Evolutionary conservation across 1,284 basidiomycete species (phyloP), one percentile per base, ranked within the genome.

Genomic region (Vanrija humicola): DNA sequence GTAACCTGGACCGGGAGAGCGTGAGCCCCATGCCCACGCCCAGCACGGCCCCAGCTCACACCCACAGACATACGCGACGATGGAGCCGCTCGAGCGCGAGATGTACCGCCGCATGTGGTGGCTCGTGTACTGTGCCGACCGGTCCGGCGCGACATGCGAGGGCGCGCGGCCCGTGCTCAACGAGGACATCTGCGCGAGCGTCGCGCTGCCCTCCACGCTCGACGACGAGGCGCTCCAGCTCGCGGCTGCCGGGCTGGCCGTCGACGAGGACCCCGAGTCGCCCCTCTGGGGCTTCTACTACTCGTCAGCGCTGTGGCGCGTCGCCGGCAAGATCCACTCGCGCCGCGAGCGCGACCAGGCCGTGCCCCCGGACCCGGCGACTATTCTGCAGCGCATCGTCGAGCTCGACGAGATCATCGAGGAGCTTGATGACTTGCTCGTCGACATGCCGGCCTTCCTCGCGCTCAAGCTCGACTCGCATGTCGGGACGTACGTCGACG

Each of bases 101-200:
- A 45, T 55, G 43, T 40, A 23, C 19, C 43, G 48, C 16, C 54
- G 54, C 12, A 42, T 50, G 43, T 55, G 43, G 43, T 55, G 54
- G 54, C 38, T 55, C 9, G 25, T 50, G 19, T 55, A 55, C 43
- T 12, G 29, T 5, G 39, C 19, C 19, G 52, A 54, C 38, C 38
- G 46, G 23, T 48, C 52, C 1, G 46, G 46, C 14, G 44, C 46
- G 16, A 38, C 29, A 5, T 45, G 29, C 28, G 52, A 54, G 38
- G 44, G 40, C 25, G 46, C 43, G 9, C 46, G 47, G 14, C 39
- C 43, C 6, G 21, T 54, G 23, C 19, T 54, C 15, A 44, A 54
- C 28, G 52, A 54, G 46, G 52, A 34, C 12, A n/a, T 43, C 6
- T 49, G 48, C 25, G 23, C 39, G n/a, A 12, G 25, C 25, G 48